Base-by-base conservation (phyloP, 2,329 filamentous ascomycete genomes). In the Samsoniella hepiali region DNA sequence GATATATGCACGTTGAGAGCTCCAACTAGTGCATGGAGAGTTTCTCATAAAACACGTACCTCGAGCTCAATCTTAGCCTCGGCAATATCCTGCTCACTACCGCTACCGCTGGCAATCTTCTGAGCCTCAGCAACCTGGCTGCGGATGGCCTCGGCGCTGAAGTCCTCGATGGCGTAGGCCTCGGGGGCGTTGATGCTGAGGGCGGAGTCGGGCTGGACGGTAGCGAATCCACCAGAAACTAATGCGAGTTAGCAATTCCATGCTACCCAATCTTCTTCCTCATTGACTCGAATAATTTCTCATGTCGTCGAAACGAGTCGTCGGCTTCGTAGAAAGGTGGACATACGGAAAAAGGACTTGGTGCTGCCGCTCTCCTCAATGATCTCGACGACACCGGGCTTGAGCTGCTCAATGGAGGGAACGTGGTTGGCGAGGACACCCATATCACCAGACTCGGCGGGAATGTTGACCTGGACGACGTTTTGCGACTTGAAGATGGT, bases 31-130 rank as follows among this genome's bases (percentile, higher is more conserved):
- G 15, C 17, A 17, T n/a, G 4, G 15, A 34, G 22, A 9, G 9
- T 15, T 44, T 32, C 29, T 13, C 3, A 44, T 27, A 34, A 22
- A 22, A 27, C 58, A 71, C 77, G 76, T 80, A 97, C 94, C 92
- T 99, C 95, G 71, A 99, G 82, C 86, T 98, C 94, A 77, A 99
- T 94, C 88, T 97, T 98, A 70, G 95, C 95, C 88, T 99, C 95
- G 69, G 94, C 94, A 80, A 98, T 91, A 75, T 98, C 95, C 82
- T 93, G 89, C 87, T 97, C 95, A 79, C 92, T 97, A 74, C 94
- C 95, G 75, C 84, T 88, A 75, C 95, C 95, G 77, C 81, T 88
- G 72, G 89, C 93, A 75, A 98, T 89, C 88, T 97, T 98, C 82
- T 97, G 91, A 69, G 93, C 93, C 84, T 99, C 95, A 66, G 91